Conservation (phyloP, 495 filamentous ascomycete genomes). For the Xylaria grammica region DNA sequence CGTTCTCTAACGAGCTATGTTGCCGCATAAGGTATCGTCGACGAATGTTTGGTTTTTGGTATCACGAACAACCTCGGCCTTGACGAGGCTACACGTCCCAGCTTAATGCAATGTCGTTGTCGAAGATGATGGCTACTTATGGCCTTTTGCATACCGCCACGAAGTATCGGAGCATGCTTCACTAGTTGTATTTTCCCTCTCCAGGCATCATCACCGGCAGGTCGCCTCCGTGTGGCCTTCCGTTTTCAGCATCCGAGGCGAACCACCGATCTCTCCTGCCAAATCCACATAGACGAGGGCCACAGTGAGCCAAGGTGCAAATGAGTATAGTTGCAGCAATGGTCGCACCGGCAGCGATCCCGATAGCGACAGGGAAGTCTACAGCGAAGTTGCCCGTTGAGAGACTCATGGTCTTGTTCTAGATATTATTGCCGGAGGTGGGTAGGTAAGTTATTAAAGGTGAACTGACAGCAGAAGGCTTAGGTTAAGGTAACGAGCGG, state of each 20-base stretch:
- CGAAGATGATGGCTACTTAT: neutral
- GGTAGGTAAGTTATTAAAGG: neutral
- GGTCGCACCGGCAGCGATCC: conserved; percentile 24
- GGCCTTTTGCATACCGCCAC: neutral
- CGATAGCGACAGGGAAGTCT: conserved; percentile 28
- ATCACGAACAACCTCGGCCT: neutral
- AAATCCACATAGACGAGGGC: conserved; percentile 27
- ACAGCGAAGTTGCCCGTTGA: conserved; percentile 22
- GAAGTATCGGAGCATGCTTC: neutral
- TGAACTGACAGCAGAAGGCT: neutral
- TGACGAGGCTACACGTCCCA: neutral
- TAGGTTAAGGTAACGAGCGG: neutral
- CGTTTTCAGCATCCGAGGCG: conserved; percentile 12
- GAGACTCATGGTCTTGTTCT: neutral
- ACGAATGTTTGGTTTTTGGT: neutral
- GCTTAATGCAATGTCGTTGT: neutral
- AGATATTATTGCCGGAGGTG: neutral
- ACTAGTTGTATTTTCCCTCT: neutral
- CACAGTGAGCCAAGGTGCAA: conserved; percentile 32
- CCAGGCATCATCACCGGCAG: neutral
- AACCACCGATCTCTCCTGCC: conserved; percentile 33
- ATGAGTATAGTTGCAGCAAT: conserved; percentile 24
- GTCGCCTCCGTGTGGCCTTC: neutral
- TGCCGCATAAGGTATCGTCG: no score
- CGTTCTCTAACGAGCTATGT: no score